Conservation (phyloP, 169 alveolate species). For the Miamiensis avidus region DNA sequence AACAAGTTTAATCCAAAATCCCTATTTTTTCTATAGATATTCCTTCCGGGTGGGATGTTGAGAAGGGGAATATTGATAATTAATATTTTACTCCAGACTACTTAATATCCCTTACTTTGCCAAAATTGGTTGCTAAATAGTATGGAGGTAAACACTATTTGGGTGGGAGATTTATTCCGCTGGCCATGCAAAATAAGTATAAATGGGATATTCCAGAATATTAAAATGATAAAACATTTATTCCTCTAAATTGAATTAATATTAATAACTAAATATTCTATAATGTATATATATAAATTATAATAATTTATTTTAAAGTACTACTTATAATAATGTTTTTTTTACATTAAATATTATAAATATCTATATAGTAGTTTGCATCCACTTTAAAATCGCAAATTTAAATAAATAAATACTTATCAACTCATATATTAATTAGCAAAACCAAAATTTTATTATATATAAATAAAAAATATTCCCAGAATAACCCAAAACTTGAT, state of each 20-base stretch:
- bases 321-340: too few relatives aligned
- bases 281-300: too few relatives aligned
- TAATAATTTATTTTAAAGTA: too few relatives aligned
- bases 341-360: too few relatives aligned
- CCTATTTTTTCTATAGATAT: conserved; percentile 86
- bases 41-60: conserved; percentile 92
- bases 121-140: conserved; percentile 72
- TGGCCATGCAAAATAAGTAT: conserved; percentile 46
- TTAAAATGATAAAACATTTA: conserved; percentile 23
- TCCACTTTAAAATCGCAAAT: too few relatives aligned
- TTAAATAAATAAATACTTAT: too few relatives aligned
- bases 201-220: conserved; percentile 49
- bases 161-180: conserved; percentile 87
- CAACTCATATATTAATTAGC: too few relatives aligned
- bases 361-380: too few relatives aligned
- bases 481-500: too few relatives aligned
- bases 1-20: conserved; percentile 45
- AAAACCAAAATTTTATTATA: too few relatives aligned
- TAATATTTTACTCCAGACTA: conserved; percentile 67
- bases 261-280: background rate
- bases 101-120: conserved; percentile 80
- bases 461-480: too few relatives aligned
- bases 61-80: conserved; percentile 69
- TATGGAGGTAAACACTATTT: conserved; percentile 78
- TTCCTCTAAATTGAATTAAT: conserved; percentile 1